Percentiles rank a stretch among this genome's conserved stretches.
Conservation (phyloP, 139 green algal genomes). For the Chloropicon primus region DNA sequence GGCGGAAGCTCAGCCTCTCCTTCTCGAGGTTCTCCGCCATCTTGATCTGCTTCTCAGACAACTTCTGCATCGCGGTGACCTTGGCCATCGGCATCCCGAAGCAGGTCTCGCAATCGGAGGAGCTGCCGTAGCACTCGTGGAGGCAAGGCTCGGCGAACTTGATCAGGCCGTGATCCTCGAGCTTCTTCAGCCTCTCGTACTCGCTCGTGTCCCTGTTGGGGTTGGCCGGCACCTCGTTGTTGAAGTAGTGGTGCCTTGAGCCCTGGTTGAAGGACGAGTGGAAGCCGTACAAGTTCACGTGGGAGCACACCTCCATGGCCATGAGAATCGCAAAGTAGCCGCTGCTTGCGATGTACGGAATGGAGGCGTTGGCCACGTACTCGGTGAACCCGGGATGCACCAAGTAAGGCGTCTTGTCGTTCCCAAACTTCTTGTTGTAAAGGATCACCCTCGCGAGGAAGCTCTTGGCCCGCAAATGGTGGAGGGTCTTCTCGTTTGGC, state of each 20-base stretch:
- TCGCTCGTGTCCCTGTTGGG: conserved; percentile 4
- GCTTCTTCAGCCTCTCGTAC: conserved; percentile 4
- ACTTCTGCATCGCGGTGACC: neutral
- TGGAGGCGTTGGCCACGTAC: neutral
- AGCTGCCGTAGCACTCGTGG: conserved; percentile 3
- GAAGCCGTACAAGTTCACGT: conserved; percentile 19
- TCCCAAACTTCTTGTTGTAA: neutral
- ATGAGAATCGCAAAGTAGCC: conserved; percentile 16
- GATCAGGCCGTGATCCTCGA: conserved; percentile 3
- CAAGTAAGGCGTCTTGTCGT: neutral
- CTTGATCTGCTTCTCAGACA: neutral
- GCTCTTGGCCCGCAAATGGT: conserved; percentile 1
- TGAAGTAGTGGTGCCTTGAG: conserved; percentile 20
- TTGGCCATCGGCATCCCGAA: neutral
- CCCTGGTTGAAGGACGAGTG: conserved; percentile 9
- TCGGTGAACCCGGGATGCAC: conserved; percentile 11
- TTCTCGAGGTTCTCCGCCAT: neutral
- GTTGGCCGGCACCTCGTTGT: conserved; percentile 14
- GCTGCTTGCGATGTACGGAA: neutral
- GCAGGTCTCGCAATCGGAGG: neutral
- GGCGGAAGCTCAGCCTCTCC: neutral
- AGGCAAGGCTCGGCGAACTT: conserved; percentile 10
- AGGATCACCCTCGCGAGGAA: conserved; percentile 11
- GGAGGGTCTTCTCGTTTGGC: conserved; percentile 1
- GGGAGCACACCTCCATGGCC: conserved; percentile 16